Percentiles rank a stretch among this genome's conserved stretches.
Evolutionary conservation across 768 basidiomycete species (phyloP).

Genomic region (Suillus placidus): DNA sequence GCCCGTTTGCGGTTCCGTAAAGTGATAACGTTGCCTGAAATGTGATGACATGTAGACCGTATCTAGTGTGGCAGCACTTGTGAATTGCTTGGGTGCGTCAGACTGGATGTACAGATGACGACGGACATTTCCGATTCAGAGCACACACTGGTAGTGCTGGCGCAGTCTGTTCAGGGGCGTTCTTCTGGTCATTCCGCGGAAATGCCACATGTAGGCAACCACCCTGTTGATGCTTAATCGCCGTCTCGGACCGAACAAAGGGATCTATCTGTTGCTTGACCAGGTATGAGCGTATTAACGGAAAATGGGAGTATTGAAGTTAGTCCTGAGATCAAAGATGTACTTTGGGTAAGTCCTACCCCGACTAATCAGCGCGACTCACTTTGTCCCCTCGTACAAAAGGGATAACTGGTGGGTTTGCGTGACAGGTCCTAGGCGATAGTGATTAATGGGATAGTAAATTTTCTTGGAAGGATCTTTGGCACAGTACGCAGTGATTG

Average conservation of each 20-base stretch:
- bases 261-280: neutral
- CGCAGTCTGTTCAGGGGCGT: neutral
- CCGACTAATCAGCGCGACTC: neutral
- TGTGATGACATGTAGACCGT: neutral
- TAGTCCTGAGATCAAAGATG: slow-evolving; percentile 2
- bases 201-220: neutral
- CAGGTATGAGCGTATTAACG: neutral
- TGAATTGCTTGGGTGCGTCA: neutral
- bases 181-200: slow-evolving; percentile 4
- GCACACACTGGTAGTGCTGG: neutral
- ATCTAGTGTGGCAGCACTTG: neutral
- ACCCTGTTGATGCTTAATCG: slow-evolving; percentile 2
- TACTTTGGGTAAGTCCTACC: neutral
- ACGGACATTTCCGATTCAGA: neutral
- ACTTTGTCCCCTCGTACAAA: neutral
- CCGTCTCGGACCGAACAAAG: slow-evolving; percentile 2
- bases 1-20: slow-evolving; percentile 1
- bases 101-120: neutral
- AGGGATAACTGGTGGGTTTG: neutral
- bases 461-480: neutral
- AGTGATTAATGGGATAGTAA: neutral
- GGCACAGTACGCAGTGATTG: neutral
- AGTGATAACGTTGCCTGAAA: neutral
- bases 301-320: slow-evolving; percentile 5
- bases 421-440: neutral